phyloP scores from a whole-genome alignment of 1,284 basidiomycete genomes.

The Papiliotrema flavescens region DNA sequence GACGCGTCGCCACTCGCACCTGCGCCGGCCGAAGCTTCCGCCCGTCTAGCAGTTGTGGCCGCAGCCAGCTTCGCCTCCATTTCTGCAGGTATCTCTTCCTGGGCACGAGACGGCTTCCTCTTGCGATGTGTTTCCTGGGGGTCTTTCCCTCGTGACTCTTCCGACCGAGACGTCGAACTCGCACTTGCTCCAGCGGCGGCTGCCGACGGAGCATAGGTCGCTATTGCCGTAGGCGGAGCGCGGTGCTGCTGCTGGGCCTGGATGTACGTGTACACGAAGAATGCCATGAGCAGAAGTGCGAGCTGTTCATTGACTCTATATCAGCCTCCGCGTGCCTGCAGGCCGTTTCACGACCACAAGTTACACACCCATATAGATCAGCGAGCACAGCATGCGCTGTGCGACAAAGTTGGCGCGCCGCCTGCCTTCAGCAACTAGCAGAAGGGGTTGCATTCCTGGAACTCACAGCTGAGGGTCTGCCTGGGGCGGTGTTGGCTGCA shows the following conservation, averaged over 20 bases:
- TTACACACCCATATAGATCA: conserved; percentile 25
- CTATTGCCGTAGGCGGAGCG: neutral
- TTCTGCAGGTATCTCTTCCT: neutral
- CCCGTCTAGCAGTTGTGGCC: no score
- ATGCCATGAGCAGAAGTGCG: conserved; percentile 16
- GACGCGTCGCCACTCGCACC: no score
- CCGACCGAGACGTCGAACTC: no score
- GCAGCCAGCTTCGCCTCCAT: neutral
- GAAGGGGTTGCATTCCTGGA: neutral
- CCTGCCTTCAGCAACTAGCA: conserved; percentile 5
- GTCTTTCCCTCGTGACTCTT: no score
- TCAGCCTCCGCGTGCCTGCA: neutral
- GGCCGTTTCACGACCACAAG: neutral
- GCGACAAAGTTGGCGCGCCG: conserved; percentile 25
- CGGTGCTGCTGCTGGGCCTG: neutral
- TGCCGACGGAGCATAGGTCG: neutral
- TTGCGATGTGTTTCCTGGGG: no score
- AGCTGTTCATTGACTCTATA: conserved; percentile 18
- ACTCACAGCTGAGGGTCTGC: conserved; percentile 26
- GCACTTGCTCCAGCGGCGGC: no score
- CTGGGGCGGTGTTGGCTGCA: neutral
- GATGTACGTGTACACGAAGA: conserved; percentile 12
- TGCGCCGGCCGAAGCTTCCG: no score
- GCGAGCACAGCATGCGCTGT: conserved; percentile 24
- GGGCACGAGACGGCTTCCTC: no score